phyloP scores from a whole-genome alignment of 495 filamentous ascomycete genomes.

The Daldinia childiae region DNA sequence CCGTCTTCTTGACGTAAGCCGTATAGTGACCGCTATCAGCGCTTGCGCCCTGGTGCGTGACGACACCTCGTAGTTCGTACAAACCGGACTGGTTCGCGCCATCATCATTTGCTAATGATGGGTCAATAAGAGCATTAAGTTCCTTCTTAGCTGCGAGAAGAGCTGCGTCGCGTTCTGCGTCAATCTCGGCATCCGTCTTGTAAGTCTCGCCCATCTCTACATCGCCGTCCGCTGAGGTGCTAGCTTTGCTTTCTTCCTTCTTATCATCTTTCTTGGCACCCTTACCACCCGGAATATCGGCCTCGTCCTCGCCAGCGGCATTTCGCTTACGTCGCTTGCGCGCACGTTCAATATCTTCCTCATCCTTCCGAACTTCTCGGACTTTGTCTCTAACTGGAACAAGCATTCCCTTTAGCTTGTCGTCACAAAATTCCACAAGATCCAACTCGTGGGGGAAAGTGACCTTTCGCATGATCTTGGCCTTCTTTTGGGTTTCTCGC shows the following conservation, averaged over 20 bases:
- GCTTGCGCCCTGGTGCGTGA: conserved; percentile 97
- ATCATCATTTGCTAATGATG: conserved; percentile 74
- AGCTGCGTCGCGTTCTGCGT: conserved; percentile 78
- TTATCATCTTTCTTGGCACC: conserved; percentile 62
- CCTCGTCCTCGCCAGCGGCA: conserved; percentile 66
- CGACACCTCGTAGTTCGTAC: conserved; percentile 92
- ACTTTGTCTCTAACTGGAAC: conserved; percentile 94
- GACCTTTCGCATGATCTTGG: conserved; percentile 99
- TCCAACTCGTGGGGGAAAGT: conserved; percentile 94
- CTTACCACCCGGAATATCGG: conserved; percentile 52
- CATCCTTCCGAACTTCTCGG: conserved; percentile 92
- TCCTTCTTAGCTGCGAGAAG: conserved; percentile 85
- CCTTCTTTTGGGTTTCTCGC: conserved; percentile 91
- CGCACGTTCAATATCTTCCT: conserved; percentile 86
- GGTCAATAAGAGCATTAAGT: conserved; percentile 76
- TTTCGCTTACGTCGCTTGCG: conserved; percentile 86
- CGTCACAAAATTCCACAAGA: conserved; percentile 93
- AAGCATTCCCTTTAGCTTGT: conserved; percentile 81
- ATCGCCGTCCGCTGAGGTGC: conserved; percentile 63
- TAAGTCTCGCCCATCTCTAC: conserved; percentile 76
- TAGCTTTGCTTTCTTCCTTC: conserved; percentile 47
- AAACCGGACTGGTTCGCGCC: conserved; percentile 91
- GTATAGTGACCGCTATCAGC: conserved; percentile 99
- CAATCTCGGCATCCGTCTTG: conserved; percentile 94
- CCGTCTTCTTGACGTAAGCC: conserved; percentile 93